phyloP scores from a whole-genome alignment of 1,139 yeast genomes.

The Sugiyamaella pinicola region DNA sequence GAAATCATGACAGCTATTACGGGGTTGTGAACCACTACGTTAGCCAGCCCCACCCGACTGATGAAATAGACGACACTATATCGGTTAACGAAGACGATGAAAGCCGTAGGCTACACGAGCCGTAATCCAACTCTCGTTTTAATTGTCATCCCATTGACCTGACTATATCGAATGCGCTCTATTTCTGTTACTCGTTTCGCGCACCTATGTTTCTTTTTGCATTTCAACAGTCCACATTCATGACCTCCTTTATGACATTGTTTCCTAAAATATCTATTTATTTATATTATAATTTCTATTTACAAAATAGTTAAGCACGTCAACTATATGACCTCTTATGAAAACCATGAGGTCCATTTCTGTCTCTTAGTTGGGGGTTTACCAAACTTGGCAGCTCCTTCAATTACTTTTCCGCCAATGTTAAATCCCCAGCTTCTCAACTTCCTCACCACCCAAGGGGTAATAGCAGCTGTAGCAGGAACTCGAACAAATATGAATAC shows the following conservation, averaged over 20 bases:
- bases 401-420: conserved; percentile 54
- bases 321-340: no score
- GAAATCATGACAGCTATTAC: no score
- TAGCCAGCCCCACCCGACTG: no score
- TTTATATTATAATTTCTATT: conserved; percentile 10
- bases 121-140: not conserved
- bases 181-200: no score
- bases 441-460: conserved; percentile 72
- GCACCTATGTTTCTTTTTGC: no score
- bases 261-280: conserved; percentile 7
- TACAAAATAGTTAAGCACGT: not conserved
- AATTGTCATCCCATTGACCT: not conserved
- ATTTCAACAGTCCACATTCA: no score
- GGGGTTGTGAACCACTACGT: no score
- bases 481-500: conserved; percentile 72
- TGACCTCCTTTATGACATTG: conserved; percentile 1
- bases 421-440: conserved; percentile 81
- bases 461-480: conserved; percentile 90
- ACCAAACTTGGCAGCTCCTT: conserved; percentile 50
- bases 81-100: not conserved
- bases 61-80: not conserved
- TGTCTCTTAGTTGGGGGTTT: conserved; percentile 53
- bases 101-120: not conserved
- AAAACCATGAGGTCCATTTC: conserved; percentile 66
- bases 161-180: no score